Evolutionary conservation across 371 early-diverging fungal species (phyloP), one percentile per base, ranked within the genome.

Genomic region (Syncephalis plumigaleata): DNA sequence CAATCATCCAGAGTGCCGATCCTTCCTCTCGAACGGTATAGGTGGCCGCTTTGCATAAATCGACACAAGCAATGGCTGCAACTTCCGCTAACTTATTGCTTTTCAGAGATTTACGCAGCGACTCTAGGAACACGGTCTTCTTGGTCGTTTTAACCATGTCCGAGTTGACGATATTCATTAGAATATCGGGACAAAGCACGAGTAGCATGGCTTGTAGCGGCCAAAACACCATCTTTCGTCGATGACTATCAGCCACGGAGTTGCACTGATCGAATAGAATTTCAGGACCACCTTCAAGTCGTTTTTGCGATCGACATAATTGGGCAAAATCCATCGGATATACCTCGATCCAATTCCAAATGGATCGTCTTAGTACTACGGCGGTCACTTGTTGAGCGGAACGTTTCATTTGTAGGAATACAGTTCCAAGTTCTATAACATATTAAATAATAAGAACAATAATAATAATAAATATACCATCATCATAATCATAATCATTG

Each of bases 271-370:
- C 81, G 57, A 89, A 89, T 11, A 89, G 60, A 45, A 74, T 65
- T 48, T 87, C 86, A 0, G 75, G 76, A 17, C 71, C 74, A 48
- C 85, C 86, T 40, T 85, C 87, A 38, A 86, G 55, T n/a, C 79
- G 71, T 46, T 70, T 73, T 53, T 79, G 79, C n/a, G 55, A 62
- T 37, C 74, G 71, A 50, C 75, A 80, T 18, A 87, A 55, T 23
- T 63, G 66, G 44, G 77, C 71, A 57, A 86, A 87, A 48, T 87
- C 87, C 9, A 66, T 56, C 0, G 87, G 86, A 55, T 76, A 82
- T 0, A 73, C 71, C 54, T 86, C 85, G 39, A 89, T 87, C 86
- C 86, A 89, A 53, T 80, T 84, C 87, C 87, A 89, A 51, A 89
- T 85, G 2, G 80, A 75, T 37, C 75, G 71, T 40, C 83, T 70